Base-by-base conservation (phyloP, 1,284 basidiomycete genomes). In the Wallemia hederae region DNA sequence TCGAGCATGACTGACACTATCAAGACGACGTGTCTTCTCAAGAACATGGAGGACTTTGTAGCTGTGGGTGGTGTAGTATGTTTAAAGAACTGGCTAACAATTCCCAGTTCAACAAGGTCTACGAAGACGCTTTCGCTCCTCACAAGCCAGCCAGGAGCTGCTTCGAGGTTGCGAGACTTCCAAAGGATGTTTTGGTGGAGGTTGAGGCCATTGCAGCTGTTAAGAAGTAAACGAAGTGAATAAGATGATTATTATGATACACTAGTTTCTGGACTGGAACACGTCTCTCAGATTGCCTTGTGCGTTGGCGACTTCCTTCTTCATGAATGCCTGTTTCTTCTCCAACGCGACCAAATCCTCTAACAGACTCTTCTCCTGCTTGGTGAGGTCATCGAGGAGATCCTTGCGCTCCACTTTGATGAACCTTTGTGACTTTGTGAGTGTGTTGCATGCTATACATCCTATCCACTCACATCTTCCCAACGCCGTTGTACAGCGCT, bases 101-200 rank as follows among this genome's bases (percentile, higher is more conserved):
- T 71, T 80, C 70, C 15, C 74, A 77, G 60, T 81, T 96, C 70
- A 98, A 97, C 70, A 75, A 71, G 3, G 65, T 72, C 55, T 72
- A 72, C 64, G 67, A 69, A 34, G 66, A 69, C 63, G 63, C 63
- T 72, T 92, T 91, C 69, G 86, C 83, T n/a, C 75, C 79, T 60
- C 84, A 90, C 75, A 90, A 87, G 73, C 92, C 92, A 59, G 88
- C 92, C 1, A 77, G 92, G 63, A 90, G 87, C 24, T 82, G 85
- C 60, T 85, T 92, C 59, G 84, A 88, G 75, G 87, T 83, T 25
- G 77, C 83, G 17, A 75, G 80, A 39, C 74, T 87, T 34, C 84
- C 84, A 29, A 79, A 80, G 69, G 81, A 82, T 66, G 85, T 82
- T 15, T 75, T 91, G 33, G 83, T 96, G 60, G 92, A 98, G 76